Base-by-base conservation (phyloP, 306 rosid species). In the Fagus sylvatica region DNA sequence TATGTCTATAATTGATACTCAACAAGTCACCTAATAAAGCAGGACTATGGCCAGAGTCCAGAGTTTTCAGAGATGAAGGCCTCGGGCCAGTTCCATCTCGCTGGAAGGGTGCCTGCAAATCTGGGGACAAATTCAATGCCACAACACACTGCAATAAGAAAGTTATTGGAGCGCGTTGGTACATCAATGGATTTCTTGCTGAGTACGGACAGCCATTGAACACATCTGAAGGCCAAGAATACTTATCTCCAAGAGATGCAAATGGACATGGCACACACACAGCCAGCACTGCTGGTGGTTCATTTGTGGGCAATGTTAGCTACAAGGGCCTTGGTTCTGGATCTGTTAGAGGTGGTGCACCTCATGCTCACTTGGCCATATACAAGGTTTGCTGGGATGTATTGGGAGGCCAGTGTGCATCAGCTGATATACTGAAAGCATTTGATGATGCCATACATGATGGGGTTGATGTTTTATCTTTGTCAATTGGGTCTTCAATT, bases 41-140 rank as follows among this genome's bases (percentile, higher is more conserved):
- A 88, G 90, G 92, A 71, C 80, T 86, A 70, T 88, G 87, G 90
- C 92, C 92, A 16, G 90, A 88, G 80, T 88, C 88, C 3, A 72
- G 73, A 70, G 67, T 78, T 39, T 88, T 88, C 84, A 49, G 33
- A 5, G 87, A 88, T 2, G 39, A 74, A 72, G 90, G 86, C 53
- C 72, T 86, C 4, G 87, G 85, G n/a, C 87, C 88, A 68, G 57
- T 84, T 51, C 87, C 90, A 53, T 72, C 86, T 10, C 80, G 78
- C 28, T 88, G 92, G 92, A 86, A 68, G 53, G 92, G 90, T n/a
- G 43, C 43, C 6, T 88, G 92, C 16, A 53, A 77, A 41, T 71
- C 84, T 7, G 92, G 92, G 37, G 83, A 88, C 15, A 53, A 22
- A 33, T 88, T 86, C 59, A 54, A 84, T n/a, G 83, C 85, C 53